These are phyloP conservation scores for Talaromyces ruber DNA, from an alignment of 495 filamentous ascomycete genomes.

Conservation along the genomic window DNA sequence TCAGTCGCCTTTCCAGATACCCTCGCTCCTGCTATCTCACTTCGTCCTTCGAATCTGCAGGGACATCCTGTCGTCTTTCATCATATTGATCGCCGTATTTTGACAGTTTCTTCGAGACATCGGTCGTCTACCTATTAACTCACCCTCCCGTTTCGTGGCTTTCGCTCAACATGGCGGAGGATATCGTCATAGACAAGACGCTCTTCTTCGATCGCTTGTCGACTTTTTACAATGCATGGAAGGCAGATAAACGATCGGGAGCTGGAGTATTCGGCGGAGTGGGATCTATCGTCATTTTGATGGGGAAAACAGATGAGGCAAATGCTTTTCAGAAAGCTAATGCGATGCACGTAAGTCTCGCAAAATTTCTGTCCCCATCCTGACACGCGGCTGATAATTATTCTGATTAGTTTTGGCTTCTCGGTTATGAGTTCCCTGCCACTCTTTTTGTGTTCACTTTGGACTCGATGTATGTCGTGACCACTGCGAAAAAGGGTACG, in stretches of 20 bases:
- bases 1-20: not conserved
- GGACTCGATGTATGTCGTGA: slow-evolving; percentile 82
- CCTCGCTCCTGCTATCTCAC: not conserved
- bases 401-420: slow-evolving; percentile 77
- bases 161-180: slow-evolving; percentile 40
- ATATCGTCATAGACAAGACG: slow-evolving; percentile 86
- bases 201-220: slow-evolving; percentile 87
- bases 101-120: not conserved
- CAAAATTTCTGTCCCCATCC: slow-evolving; percentile 1
- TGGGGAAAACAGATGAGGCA: slow-evolving; percentile 89
- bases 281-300: slow-evolving; percentile 75
- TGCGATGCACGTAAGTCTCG: slow-evolving; percentile 74
- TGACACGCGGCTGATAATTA: slow-evolving; percentile 5
- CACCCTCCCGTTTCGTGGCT: not conserved
- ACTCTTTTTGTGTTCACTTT: slow-evolving; percentile 87
- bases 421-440: slow-evolving; percentile 97
- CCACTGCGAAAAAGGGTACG: slow-evolving; percentile 92
- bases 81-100: not conserved
- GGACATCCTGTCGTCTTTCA: not conserved
- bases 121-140: not conserved
- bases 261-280: slow-evolving; percentile 77
- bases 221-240: slow-evolving; percentile 84
- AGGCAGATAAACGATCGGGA: slow-evolving; percentile 73
- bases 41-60: not conserved
- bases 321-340: slow-evolving; percentile 86